Conservation (phyloP, 169 alveolate species). For the Perkinsus olseni region DNA sequence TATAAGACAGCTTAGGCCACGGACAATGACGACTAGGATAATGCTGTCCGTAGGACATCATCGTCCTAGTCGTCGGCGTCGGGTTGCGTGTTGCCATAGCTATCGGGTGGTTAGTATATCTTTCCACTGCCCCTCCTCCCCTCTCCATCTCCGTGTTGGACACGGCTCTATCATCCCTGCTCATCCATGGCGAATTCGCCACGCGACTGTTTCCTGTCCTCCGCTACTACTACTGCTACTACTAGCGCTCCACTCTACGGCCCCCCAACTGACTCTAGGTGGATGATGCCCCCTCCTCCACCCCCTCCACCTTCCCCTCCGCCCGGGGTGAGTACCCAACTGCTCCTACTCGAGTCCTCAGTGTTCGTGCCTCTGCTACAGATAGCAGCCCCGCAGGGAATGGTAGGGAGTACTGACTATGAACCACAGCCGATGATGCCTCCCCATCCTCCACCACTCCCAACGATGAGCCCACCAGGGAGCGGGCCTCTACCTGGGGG, state of each 20-base stretch:
- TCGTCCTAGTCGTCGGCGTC: too few relatives aligned
- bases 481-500: not conserved
- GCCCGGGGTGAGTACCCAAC: not conserved
- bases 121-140: too few relatives aligned
- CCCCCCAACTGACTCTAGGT: not conserved
- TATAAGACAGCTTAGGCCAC: too few relatives aligned
- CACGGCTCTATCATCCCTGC: too few relatives aligned
- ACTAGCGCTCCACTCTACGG: not conserved
- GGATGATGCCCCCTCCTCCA: not conserved
- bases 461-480: not conserved
- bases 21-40: too few relatives aligned
- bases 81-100: too few relatives aligned
- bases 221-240: not conserved
- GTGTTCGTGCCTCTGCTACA: not conserved
- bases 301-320: not conserved
- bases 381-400: not conserved
- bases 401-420: not conserved
- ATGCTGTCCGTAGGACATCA: too few relatives aligned
- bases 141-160: not conserved
- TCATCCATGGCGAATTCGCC: not conserved
- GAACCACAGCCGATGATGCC: not conserved
- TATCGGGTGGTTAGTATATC: too few relatives aligned
- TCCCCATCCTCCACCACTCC: not conserved
- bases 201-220: not conserved
- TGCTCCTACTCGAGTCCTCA: not conserved